Evolutionary conservation across 352 stramenopile species (phyloP), one percentile per base, ranked within the genome.

Genomic region (Albugo laibachii): DNA sequence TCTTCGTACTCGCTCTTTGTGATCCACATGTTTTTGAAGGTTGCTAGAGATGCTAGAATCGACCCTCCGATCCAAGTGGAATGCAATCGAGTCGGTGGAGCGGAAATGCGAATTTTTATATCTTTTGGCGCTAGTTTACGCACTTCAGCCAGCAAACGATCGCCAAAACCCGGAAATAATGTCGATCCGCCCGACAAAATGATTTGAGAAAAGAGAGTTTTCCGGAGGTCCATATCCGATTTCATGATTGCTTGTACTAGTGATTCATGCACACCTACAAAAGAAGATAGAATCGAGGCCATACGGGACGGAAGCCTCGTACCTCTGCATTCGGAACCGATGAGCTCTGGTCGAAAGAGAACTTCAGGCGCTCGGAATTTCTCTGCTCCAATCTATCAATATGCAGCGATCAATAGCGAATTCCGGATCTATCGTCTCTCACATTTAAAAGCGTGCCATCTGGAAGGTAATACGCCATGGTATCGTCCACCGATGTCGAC

Each of bases 11-110:
- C 95, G 44, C 72, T 80, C 67, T 96, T 98, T 41, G 89, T 96
- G 62, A 98, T 96, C 92, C 93, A 98, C 92, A 98, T 98, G 54
- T 97, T 94, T 66, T 97, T 93, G 72, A 99, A 99, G 18, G 85
- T 97, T 42, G 89, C 92, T 19, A 99, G 74, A 50, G 86, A 97
- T 21, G 82, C 92, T 34, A 99, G 66, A 63, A 98, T 98, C 55
- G 92, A 98, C 18, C 93, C 95, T 41, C 95, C 95, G 49, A 99
- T 82, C 95, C 95, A 99, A 20, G 92, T 95, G 13, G 91, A 96
- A 58, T 96, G 80, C 35, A 95, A 82, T 15, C 95, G 79, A 51
- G 97, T 94, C 27, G 92, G 93, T 18, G 93, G 93, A 52, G 93
- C 93, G 34, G 92, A 95, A 53, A 98, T 97, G 59, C 94, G 72